A percentile compares a stretch with the other conserved stretches of the same genome.
Evolutionary conservation across 306 rosid species (phyloP).

Genomic region (Gynostemma pentaphyllum): DNA sequence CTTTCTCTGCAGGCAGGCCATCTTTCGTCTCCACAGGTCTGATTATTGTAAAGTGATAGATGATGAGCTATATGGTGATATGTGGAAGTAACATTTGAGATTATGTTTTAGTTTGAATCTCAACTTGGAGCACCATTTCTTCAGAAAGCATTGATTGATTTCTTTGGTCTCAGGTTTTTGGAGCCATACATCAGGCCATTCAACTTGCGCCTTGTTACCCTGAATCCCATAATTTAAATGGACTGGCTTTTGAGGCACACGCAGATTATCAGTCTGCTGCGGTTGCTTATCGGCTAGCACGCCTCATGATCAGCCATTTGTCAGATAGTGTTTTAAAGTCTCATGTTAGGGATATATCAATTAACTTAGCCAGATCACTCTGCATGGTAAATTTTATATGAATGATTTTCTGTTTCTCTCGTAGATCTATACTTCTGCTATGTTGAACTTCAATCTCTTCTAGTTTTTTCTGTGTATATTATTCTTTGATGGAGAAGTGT

Average conservation of each 20-base stretch:
- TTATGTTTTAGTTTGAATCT: no score
- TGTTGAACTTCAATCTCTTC: not conserved
- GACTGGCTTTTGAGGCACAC: conserved; percentile 74
- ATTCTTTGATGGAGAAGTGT: not conserved
- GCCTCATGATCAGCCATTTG: conserved; percentile 30
- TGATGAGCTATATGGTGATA: no score
- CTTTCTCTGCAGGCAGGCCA: conserved; percentile 74
- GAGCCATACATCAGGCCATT: conserved; percentile 86
- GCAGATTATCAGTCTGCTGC: conserved; percentile 66
- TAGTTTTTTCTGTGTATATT: not conserved
- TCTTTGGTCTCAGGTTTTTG: conserved; percentile 47
- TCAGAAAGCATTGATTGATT: not conserved
- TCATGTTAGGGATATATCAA: conserved; percentile 43
- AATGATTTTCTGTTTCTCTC: not conserved
- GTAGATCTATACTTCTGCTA: not conserved
- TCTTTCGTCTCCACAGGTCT: conserved; percentile 81
- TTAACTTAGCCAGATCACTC: conserved; percentile 79
- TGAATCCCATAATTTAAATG: conserved; percentile 77
- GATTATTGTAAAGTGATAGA: conserved; percentile 15
- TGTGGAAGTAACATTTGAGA: no score
- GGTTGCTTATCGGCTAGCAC: conserved; percentile 59
- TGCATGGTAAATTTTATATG: not conserved
- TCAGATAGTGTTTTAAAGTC: conserved; percentile 33
- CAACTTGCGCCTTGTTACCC: conserved; percentile 80
- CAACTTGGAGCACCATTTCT: not conserved